A percentile compares a stretch with the other conserved stretches of the same genome.
Conservation (phyloP, 2,329 filamentous ascomycete species). For the Epichloe brachyelytri region DNA sequence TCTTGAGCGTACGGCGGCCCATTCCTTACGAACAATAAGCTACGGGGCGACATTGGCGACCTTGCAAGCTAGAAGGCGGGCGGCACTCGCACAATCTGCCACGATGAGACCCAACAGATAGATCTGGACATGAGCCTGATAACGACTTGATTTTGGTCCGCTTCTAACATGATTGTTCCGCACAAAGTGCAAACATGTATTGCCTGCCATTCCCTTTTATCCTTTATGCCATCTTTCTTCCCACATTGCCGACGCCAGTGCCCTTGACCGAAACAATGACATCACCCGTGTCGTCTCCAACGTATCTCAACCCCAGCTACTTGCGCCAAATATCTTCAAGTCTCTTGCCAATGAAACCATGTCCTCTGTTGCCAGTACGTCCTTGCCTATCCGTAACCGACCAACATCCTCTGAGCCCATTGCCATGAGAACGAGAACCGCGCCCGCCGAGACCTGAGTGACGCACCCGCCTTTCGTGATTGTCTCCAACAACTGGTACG, state of each 20-base stretch:
- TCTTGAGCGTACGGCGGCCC: conserved; percentile 33
- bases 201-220: background rate
- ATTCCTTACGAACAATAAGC: conserved; percentile 39
- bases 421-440: conserved; percentile 80
- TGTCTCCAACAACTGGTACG: conserved; percentile 76
- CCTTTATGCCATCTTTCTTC: conserved; percentile 63
- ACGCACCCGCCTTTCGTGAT: conserved; percentile 76
- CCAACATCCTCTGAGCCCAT: conserved; percentile 98
- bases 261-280: conserved; percentile 87
- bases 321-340: conserved; percentile 75
- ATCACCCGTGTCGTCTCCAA: conserved; percentile 52
- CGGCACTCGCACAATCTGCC: conserved; percentile 17
- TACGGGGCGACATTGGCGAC: conserved; percentile 42
- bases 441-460: conserved; percentile 55
- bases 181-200: background rate
- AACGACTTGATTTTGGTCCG: background rate
- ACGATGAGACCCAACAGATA: conserved; percentile 10
- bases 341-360: conserved; percentile 73
- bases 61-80: conserved; percentile 31
- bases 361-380: conserved; percentile 70
- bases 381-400: conserved; percentile 65
- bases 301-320: conserved; percentile 78
- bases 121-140: background rate
- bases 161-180: background rate
- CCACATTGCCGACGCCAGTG: conserved; percentile 85